Base-by-base conservation (phyloP, 805 yeast genomes). In the Pachysolen tannophilus region DNA sequence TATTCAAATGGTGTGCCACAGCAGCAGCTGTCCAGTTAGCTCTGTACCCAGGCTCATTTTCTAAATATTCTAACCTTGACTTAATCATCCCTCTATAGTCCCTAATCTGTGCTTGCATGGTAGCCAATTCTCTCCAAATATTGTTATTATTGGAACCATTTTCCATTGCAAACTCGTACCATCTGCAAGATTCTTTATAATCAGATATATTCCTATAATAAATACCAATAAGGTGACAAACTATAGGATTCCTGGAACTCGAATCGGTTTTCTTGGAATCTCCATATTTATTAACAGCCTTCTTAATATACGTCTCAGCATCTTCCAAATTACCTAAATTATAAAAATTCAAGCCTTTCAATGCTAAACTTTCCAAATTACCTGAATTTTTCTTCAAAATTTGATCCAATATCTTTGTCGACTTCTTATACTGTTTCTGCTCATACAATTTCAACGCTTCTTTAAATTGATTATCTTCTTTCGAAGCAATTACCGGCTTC, bases 21-120 rank as follows among this genome's bases (percentile, higher is more conserved):
- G 95, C 95, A 34, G 82, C 67, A 0, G 81, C 79, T 2, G 94
- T 82, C 95, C 96, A 88, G 52, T 85, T 83, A 42, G 90, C 87
- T 44, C 96, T 72, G 53, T 75, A 83, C 0, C 94, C 94, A 8
- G 92, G 77, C 46, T 72, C 79, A 18, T 72, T 69, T 47, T 81
- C 83, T 56, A 92, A 67, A 48, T 76, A 78, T 26, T 67, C 65
- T 40, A 73, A 75, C 47, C 97, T 72, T 2, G 90, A 71, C 8
- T 61, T 71, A 4, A 73, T 67, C 42, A 82, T 67, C 17, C 67
- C 67, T 46, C 72, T 72, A 52, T 64, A 85, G 50, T 85, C 88
- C 41, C 96, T 75, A 43, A 69, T 65, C 49, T 92, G 97, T 20
- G 82, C 63, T 50, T 88, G 90, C 58, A 85, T 67, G 30, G 79